Evolutionary conservation across 2,329 filamentous ascomycete species (phyloP), one percentile per base, ranked within the genome.

Genomic region (Zasmidium angulare): DNA sequence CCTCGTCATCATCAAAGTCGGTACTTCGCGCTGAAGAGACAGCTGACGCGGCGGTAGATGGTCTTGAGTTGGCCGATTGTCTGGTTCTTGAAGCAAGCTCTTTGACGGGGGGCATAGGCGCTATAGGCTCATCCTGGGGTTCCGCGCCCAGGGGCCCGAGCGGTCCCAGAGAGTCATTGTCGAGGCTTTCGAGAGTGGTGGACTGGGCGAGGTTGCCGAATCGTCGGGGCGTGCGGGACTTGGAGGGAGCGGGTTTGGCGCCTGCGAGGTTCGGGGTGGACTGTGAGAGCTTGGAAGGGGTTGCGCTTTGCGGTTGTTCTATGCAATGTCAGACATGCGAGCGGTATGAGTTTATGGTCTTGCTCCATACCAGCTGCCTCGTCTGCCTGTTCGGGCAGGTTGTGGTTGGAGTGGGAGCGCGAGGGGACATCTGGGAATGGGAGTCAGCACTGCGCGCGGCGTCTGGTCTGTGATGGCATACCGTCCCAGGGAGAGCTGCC

Each of bases 141-240:
- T 78, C 74, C 36, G 76, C 69, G 53, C 84, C 84, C 24, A 88
- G 75, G 55, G 87, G 88, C 59, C 90, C 90, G 53, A 96, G 79
- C 21, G 90, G 90, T 1, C 90, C 91, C 49, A 93, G 83, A 57
- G 89, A 88, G 50, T 73, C 71, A 40, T 50, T 50, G 72, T 92
- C 89, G 66, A 91, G 88, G 62, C 88, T 88, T 76, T 93, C 87
- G 61, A 93, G 87, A 55, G 86, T 88, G 50, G 90, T 92, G 26
- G 89, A 85, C 72, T 93, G 89, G 21, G 89, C 84, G 73, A 92
- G 89, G 60, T 88, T 87, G 66, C 88, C 87, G 70, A 91, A 80
- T 71, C 84, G 84, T 61, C 83, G 81, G 56, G 79, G 77, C n/a
- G 77, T 77, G 64, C 83, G 78, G 17, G 81, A 79, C 62, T 74